A percentile compares a stretch with the other conserved stretches of the same genome.
Conservation (phyloP, 345 rosid genomes). For the Gynandropsis gynandra region DNA sequence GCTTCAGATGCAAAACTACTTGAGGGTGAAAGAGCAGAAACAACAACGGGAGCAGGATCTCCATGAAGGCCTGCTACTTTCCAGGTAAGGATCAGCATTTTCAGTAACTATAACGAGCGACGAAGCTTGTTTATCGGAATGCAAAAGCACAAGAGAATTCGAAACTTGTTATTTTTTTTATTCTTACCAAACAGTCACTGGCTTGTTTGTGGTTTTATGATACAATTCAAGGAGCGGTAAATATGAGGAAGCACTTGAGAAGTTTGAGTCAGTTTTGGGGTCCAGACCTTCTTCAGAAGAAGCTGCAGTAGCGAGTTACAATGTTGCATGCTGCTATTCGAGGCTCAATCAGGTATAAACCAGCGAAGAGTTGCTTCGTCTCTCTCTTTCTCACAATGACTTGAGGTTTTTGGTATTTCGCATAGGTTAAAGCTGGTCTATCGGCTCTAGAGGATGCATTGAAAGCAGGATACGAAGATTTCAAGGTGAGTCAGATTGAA, state of each 20-base stretch:
- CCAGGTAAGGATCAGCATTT: constrained; percentile 37
- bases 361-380: neutral
- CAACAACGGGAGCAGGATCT: constrained; percentile 64
- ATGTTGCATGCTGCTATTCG: constrained; percentile 91
- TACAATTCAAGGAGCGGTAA: constrained; percentile 50
- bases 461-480: constrained; percentile 77
- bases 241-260: constrained; percentile 79
- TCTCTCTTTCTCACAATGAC: neutral
- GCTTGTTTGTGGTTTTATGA: neutral
- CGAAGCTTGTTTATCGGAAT: neutral
- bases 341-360: constrained; percentile 72
- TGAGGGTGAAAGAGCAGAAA: constrained; percentile 62
- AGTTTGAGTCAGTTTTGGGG: constrained; percentile 91
- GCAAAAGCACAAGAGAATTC: too few species aligned
- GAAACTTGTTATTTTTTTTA: too few species aligned
- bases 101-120: constrained; percentile 1
- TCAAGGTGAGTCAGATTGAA: constrained; percentile 45
- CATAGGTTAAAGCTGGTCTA: constrained; percentile 78
- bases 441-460: constrained; percentile 91
- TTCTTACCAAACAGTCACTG: too few species aligned
- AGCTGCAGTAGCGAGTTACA: constrained; percentile 82
- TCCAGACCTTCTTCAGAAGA: constrained; percentile 68
- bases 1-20: constrained; percentile 68
- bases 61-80: constrained; percentile 72
- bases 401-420: neutral